Base-by-base conservation (phyloP, 2,329 filamentous ascomycete species). In the Aspergillus vadensis region DNA sequence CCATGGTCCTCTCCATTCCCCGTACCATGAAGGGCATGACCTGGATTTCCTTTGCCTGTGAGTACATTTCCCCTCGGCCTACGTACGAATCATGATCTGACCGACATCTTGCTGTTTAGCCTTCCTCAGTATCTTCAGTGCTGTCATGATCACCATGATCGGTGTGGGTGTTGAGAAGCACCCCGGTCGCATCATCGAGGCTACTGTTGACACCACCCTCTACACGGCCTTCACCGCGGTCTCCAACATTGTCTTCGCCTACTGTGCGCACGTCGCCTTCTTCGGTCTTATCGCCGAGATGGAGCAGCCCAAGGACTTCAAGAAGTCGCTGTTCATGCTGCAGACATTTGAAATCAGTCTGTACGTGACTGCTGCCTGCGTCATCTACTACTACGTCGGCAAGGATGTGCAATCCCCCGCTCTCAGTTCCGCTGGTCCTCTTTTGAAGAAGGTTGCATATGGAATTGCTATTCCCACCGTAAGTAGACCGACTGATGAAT, bases 121-220 rank as follows among this genome's bases (percentile, higher is more conserved):
- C 60, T 91, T 89, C 68, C 76, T 82, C 38, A 90, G 86, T 57
- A 87, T 91, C 64, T 72, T 87, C 30, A 69, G 82, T 12, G 87
- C 88, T n/a, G 87, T 90, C 43, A 79, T 85, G 50, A 82, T 90
- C 67, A 88, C 87, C 58, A 88, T 91, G 79, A 81, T 89, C 63
- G 86, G 82, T 4, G 86, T 89, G 3, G 87, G 85, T 5, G 75
- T 89, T 36, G 70, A 76, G 47, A 78, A 79, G 53, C 77, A 79
- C 12, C 74, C 77, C 53, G 69, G 68, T 32, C 67, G 65, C 14
- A 72, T 70, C 25, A 71, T 80, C 44, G 65, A 74, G 17, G 71
- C 76, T 21, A 76, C 77, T 4, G 68, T 74, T n/a, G 70, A 79
- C 2, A 70, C 82, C 1, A 77, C 74, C 36, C 79, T 89, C 49